Evolutionary conservation across 495 filamentous ascomycete genomes (phyloP), one percentile per base, ranked within the genome.

Genomic region (Hyaloscypha bicolor): DNA sequence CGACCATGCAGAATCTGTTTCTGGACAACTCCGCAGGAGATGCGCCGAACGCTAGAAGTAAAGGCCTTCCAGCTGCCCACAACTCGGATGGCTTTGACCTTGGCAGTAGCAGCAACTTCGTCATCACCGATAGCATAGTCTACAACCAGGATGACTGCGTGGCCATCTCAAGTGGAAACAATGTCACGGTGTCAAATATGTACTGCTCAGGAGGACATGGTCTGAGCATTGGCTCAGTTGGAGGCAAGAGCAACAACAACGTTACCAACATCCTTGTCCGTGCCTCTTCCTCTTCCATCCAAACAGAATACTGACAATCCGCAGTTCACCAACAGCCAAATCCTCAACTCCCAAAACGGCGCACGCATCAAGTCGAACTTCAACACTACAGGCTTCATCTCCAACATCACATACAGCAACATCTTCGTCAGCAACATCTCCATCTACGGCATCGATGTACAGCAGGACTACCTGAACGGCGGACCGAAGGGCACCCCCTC

Each of bases 401-500:
- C 71, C 64, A 78, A 80, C 65, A 76, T 82, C 55, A 76, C 73
- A n/a, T 84, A 79, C 72, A 66, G 71, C 66, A 79, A 81, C 66
- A 83, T 81, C 65, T 74, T 70, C 6, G 52, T 82, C 30, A 68
- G 66, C 19, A 76, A 78, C 42, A 82, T 84, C 68, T 66, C 73
- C 11, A 76, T 71, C 69, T 84, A 84, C 66, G 82, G 81, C 19
- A 82, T 81, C 63, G 81, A 78, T 51, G 69, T 83, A 37, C 77
- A 82, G 71, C 78, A 83, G 72, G 80, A 83, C 67, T 83, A 83
- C 63, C 68, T 79, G n/a, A 83, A 83, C 62, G 81, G 80, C 6
- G 80, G 82, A 11, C 72, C 80, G 12, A 81, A 79, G 5, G 81
- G 80, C 30, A 68, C 64, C 1, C 80, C 81, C 0, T 78, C 76